Base-by-base conservation (phyloP, 2,329 filamentous ascomycete genomes). In the Thermomyces lanuginosus region DNA sequence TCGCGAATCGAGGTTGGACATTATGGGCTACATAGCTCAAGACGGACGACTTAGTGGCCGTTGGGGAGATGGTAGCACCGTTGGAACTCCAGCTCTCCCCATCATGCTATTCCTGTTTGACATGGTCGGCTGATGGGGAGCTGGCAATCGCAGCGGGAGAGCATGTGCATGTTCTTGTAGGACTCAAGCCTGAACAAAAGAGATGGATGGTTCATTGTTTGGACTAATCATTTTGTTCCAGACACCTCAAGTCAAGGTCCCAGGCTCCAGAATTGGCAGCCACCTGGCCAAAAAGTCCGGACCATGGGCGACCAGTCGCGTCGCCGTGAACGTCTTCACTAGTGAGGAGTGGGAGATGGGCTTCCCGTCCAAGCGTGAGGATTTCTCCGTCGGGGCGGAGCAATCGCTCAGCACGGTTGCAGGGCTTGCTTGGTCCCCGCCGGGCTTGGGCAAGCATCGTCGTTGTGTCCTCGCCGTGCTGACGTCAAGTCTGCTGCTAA, bases 331-430 rank as follows among this genome's bases (percentile, higher is more conserved):
- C 36, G 42, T 56, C 28, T 73, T 72, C 42, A 63, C 60, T 1
- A 41, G 48, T 7, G 44, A 51, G 5, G 69, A 73, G 40, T 61
- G 58, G 55, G 46, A 55, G 0, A 36, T 35, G n/a, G 56, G 59
- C 26, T 44, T 58, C 7, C 60, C 64, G 6, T 53, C 61, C 9
- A 49, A 55, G 8, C 53, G 60, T 16, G 39, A 51, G 8, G 47
- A 55, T 10, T 67, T 64, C 39, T 72, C 68, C 0, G 41, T 72
- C 13, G 69, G 66, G 2, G 65, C 69, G 35, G 69, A 74, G 39
- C 60, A 69, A 27, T 72, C 68, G 0, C 40, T 49, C 2, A 64
- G 64, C 32, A 51, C 51, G 21, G 59, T 66, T 2, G 44, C 56
- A n/a, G 48, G 49, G 2, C 39, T 72, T 12, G 49, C 56, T 6